Conservation (phyloP, 371 early-diverging fungal genomes). For the Actinomortierella wolfii region DNA sequence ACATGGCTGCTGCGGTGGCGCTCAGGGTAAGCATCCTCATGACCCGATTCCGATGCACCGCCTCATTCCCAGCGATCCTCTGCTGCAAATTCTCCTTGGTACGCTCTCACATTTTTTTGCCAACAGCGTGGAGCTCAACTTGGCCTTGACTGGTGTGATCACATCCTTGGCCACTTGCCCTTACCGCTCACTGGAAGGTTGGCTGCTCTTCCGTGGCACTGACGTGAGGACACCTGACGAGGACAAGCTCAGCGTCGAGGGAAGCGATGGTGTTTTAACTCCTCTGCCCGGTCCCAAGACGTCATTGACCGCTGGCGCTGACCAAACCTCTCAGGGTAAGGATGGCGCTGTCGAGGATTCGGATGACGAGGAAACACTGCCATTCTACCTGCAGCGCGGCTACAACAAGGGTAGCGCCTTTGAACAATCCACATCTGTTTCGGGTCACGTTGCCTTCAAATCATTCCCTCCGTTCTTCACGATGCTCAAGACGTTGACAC, state of each 20-base stretch:
- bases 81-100: conserved; percentile 66
- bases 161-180: conserved; percentile 82
- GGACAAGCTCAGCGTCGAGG: conserved; percentile 47
- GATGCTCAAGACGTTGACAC: conserved; percentile 62
- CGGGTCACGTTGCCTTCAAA: conserved; percentile 48
- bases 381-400: conserved; percentile 17
- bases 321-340: conserved; percentile 40
- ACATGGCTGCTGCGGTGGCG: conserved; percentile 14
- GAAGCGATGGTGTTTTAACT: conserved; percentile 14
- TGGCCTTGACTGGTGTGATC: conserved; percentile 89
- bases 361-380: conserved; percentile 42
- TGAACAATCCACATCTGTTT: not conserved
- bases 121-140: conserved; percentile 86
- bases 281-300: conserved; percentile 12
- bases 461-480: conserved; percentile 70
- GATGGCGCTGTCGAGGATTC: conserved; percentile 17
- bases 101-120: conserved; percentile 80
- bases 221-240: conserved; percentile 57
- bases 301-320: conserved; percentile 5
- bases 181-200: conserved; percentile 75
- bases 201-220: conserved; percentile 75
- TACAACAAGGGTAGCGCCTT: conserved; percentile 6
- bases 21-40: conserved; percentile 14
- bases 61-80: conserved; percentile 62
- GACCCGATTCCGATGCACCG: conserved; percentile 53